Percentiles rank a stretch among this genome's conserved stretches.
Conservation (phyloP, 2,329 filamentous ascomycete species). For the Beauveria sp. region DNA sequence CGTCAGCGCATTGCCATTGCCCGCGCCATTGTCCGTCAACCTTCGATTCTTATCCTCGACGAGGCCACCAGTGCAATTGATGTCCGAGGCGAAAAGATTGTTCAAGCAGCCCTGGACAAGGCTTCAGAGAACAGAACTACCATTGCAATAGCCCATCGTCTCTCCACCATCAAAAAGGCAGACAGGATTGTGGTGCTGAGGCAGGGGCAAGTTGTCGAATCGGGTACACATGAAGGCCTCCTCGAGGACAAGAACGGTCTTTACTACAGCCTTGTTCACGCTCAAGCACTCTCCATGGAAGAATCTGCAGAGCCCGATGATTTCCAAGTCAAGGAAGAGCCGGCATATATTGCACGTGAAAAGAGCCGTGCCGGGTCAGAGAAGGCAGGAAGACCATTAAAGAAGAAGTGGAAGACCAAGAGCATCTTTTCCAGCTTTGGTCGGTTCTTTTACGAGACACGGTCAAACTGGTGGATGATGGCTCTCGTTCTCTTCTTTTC, state of each 20-base stretch:
- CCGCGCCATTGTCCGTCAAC: conserved; percentile 58
- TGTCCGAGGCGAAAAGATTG: conserved; percentile 48
- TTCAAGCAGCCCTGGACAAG: conserved; percentile 52
- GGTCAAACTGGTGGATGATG: conserved; percentile 42
- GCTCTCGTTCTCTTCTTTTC: conserved; percentile 43
- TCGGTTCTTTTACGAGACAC: conserved; percentile 49
- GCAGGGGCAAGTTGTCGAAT: conserved; percentile 62
- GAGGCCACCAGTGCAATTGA: conserved; percentile 68
- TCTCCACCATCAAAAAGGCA: conserved; percentile 69
- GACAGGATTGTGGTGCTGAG: conserved; percentile 72
- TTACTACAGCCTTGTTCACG: conserved; percentile 62
- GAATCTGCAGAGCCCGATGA: conserved; percentile 30
- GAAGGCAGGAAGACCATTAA: conserved; percentile 14
- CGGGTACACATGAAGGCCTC: conserved; percentile 68
- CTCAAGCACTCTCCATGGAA: conserved; percentile 50
- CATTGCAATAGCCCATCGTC: conserved; percentile 65
- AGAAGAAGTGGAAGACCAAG: conserved; percentile 30
- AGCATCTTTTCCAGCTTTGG: conserved; percentile 48
- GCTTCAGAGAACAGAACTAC: conserved; percentile 59
- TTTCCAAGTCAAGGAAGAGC: conserved; percentile 32
- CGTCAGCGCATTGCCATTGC: conserved; percentile 67
- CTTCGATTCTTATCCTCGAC: conserved; percentile 65
- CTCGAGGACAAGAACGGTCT: conserved; percentile 52
- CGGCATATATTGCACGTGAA: conserved; percentile 32
- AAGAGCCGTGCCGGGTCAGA: conserved; percentile 38